Conservation (phyloP, 371 early-diverging fungal genomes). For the Apophysomyces trapeziformis region DNA sequence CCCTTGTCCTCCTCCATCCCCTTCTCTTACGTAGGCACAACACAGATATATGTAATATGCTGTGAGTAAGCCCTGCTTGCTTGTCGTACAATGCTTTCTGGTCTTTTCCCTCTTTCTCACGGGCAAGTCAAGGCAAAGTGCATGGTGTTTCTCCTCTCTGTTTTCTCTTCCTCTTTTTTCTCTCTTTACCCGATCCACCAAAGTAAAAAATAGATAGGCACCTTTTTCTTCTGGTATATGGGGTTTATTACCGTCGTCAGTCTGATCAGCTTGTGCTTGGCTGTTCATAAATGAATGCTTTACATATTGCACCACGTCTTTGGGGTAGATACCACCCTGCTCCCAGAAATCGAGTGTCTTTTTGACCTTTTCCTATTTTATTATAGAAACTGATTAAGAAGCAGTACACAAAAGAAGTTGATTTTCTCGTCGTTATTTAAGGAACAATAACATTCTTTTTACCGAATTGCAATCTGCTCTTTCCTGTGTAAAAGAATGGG, state of each 20-base stretch:
- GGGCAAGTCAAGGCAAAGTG: constrained; percentile 16
- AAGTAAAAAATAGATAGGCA: neutral
- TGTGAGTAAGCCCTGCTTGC: neutral
- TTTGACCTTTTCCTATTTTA: constrained; percentile 57
- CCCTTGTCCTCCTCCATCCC: neutral
- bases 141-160: constrained; percentile 1
- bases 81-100: neutral
- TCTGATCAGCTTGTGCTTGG: constrained; percentile 8
- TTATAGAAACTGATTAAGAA: constrained; percentile 20
- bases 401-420: constrained; percentile 10
- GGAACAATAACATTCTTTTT: no score
- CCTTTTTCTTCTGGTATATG: constrained; percentile 18
- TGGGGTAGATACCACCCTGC: constrained; percentile 47
- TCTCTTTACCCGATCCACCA: constrained; percentile 14
- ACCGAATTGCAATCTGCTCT: no score
- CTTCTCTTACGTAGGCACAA: neutral
- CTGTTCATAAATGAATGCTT: constrained; percentile 41
- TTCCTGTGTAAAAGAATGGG: no score
- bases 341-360: constrained; percentile 60
- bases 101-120: constrained; percentile 2
- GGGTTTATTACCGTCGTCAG: constrained; percentile 29
- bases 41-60: neutral
- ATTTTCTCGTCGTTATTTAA: neutral
- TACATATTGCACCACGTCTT: constrained; percentile 42
- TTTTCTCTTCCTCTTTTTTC: constrained; percentile 13